Conservation (phyloP, 805 yeast species). For the Yarrowia porcina region DNA sequence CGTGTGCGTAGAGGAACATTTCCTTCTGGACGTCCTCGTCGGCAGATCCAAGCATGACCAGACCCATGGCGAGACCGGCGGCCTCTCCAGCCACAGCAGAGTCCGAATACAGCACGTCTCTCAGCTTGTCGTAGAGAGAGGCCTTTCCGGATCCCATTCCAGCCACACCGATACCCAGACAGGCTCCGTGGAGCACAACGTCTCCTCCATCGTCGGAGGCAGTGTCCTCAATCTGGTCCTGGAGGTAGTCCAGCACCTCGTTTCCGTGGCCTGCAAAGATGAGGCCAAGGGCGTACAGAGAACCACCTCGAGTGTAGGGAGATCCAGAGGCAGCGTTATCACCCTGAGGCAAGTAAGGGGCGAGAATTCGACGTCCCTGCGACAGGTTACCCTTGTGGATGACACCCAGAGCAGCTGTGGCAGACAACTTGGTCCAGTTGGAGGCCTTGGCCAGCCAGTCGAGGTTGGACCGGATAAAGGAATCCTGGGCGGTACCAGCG, state of each 20-base stretch:
- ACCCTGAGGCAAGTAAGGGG: conserved; percentile 81
- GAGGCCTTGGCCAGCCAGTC: conserved; percentile 98
- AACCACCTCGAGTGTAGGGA: conserved; percentile 92
- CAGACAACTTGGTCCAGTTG: conserved; percentile 96
- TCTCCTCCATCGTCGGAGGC: conserved; percentile 42
- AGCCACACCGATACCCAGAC: conserved; percentile 92
- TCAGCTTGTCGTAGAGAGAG: conserved; percentile 73
- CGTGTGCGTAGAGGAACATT: conserved; percentile 87
- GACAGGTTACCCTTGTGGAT: conserved; percentile 92
- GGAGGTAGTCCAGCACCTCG: conserved; percentile 71
- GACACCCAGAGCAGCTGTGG: conserved; percentile 97
- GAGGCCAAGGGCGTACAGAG: conserved; percentile 87
- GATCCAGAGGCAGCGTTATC: conserved; percentile 46
- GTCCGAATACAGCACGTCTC: conserved; percentile 80
- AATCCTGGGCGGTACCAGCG: conserved; percentile 93
- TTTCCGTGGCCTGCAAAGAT: conserved; percentile 95
- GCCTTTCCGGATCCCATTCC: conserved; percentile 87
- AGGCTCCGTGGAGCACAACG: conserved; percentile 90
- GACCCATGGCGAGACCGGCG: conserved; percentile 94
- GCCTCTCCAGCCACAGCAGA: conserved; percentile 95
- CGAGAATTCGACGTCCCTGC: conserved; percentile 80
- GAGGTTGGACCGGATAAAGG: conserved; percentile 81
- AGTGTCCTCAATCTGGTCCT: conserved; percentile 56
- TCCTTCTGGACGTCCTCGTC: conserved; percentile 63
- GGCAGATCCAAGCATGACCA: conserved; percentile 91